Evolutionary conservation across 192 early-diverging fungal genomes (phyloP), one percentile per base, ranked within the genome.

Genomic region (Polychytrium aggregatum): DNA sequence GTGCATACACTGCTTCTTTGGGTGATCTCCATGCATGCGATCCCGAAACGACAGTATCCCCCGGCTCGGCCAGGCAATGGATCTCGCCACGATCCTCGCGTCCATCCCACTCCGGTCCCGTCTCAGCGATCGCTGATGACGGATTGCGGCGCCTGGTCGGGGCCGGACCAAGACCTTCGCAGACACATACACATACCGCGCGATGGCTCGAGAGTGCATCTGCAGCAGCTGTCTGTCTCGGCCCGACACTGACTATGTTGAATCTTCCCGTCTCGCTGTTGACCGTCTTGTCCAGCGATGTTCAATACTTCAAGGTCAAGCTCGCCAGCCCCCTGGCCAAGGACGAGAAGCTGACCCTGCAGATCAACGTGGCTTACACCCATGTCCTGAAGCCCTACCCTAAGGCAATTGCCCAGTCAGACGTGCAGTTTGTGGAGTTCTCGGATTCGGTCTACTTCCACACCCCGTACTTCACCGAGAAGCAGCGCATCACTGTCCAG

Each of bases 401-500:
- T 0, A 56, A 62, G 37, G 68, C 63, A 29, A 45, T 71, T 27
- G 45, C 53, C 20, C 90, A 90, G 64, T 53, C 63, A 5, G 81
- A 74, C 29, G 72, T 76, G 50, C 90, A 92, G 59, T 47, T 56
- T 38, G 65, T 88, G 37, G 42, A 67, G 40, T 89, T 74, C 62
- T 36, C 46, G 6, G 82, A 79, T 46, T 76, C 73, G 51, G 57
- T 68, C 3, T 80, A 82, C 50, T 71, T 81, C 21, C 50, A 59
- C 29, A 81, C 79, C 16, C 74, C 74, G 6, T 94, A 96, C 60
- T 44, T 59, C 20, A 67, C 78, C 16, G 37, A 71, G 21, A 82
- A 86, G 68, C 76, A 81, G 46, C 91, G 87, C 56, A 88, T 86
- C 8, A 72, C 75, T 21, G 75, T 98, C 24, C 67, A 71, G 86